phyloP scores from a whole-genome alignment of 2,329 filamentous ascomycete species.

The Capronia coronata region DNA sequence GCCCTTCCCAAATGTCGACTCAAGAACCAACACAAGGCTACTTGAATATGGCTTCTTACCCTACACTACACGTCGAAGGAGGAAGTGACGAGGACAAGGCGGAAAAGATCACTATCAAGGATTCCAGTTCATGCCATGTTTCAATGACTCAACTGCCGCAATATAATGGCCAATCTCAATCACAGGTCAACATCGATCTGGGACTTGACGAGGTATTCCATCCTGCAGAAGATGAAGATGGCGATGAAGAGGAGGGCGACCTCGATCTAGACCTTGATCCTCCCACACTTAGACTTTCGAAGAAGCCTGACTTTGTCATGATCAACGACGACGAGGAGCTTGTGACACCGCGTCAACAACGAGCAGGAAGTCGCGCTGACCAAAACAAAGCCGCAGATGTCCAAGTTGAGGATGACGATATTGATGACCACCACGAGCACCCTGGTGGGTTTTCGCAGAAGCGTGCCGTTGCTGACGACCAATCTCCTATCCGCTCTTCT shows the following conservation, averaged over 20 bases:
- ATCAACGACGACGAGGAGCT: not conserved
- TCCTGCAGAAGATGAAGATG: slow-evolving; percentile 18
- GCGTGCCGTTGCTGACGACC: not conserved
- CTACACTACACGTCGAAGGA: slow-evolving; percentile 6
- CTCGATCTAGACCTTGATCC: slow-evolving; percentile 23
- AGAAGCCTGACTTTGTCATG: not conserved
- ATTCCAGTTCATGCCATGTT: slow-evolving; percentile 23
- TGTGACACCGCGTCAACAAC: not conserved
- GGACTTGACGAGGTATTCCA: slow-evolving; percentile 8
- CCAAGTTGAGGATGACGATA: not conserved
- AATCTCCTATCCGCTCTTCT: slow-evolving; percentile 5
- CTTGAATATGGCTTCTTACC: slow-evolving; percentile 16
- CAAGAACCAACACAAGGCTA: slow-evolving; percentile 27
- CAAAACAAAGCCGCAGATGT: not conserved
- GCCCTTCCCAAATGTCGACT: slow-evolving; percentile 28
- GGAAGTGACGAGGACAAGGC: not conserved
- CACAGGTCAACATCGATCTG: slow-evolving; percentile 8
- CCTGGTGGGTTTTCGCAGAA: not conserved
- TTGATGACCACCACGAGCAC: not conserved
- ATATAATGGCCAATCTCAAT: slow-evolving; percentile 10
- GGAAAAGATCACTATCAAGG: slow-evolving; percentile 26
- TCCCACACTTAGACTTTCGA: slow-evolving; percentile 7
- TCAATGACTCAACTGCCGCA: slow-evolving; percentile 22
- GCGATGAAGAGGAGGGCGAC: slow-evolving; percentile 19
- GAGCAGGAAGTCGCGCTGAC: not conserved